Base-by-base conservation (phyloP, 345 rosid genomes). In the Gossypioides kirkii region DNA sequence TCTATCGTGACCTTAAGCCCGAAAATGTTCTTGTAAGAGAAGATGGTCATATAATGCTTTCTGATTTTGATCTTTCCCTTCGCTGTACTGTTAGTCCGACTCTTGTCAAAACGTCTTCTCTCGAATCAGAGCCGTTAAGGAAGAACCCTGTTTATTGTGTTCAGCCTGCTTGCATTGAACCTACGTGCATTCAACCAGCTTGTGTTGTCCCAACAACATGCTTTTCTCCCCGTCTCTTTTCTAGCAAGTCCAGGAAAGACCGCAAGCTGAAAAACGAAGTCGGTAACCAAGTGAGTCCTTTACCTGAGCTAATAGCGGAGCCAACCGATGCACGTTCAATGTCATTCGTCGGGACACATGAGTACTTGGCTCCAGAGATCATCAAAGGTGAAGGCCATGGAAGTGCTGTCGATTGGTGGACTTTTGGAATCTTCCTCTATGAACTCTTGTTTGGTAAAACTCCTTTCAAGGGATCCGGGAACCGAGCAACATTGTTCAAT, bases 381-480 rank as follows among this genome's bases (percentile, higher is more conserved):
- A 92, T 92, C 26, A 89, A 90, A 78, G 98, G 98, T 3, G 98
- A 90, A 85, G 98, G 98, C 69, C 97, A 93, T 80, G 98, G 98
- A 72, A 91, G 95, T 80, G 98, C 98, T 2, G 98, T 93, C 11
- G 98, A 93, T 76, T 93, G 98, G 98, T 93, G 98, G 98, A 93
- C 97, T 71, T 89, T 82, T 76, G 97, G 98, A 72, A 93, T 91
- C 70, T 91, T 93, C 78, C 81, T 93, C 10, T 91, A 87, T 60
- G 98, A 93, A 74, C 89, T 93, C 71, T 81, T 93, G 82, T 89
- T 87, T 47, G 98, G 98, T 77, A 89, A 86, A 84, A 93, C 98
- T 12, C 98, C 98, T 62, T 93, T 91, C 74, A 93, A 93, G 80
- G 98, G 97, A 45, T 89, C 95, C 13, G 97, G 95, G 59, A 93